Base-by-base conservation (phyloP, 306 rosid species). In the Pueraria montana region DNA sequence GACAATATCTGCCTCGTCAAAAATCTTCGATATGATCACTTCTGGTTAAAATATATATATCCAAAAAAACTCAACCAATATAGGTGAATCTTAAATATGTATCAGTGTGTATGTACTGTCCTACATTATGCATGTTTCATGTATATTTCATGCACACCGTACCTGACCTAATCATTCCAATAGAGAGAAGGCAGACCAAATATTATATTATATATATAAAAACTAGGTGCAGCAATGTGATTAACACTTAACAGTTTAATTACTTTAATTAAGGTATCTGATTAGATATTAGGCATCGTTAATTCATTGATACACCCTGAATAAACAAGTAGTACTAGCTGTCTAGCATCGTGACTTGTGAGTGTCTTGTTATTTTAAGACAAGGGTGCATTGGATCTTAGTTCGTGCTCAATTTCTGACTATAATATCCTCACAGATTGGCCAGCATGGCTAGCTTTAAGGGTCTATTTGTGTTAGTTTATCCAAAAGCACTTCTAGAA, bases 301-400 rank as follows among this genome's bases (percentile, higher is more conserved):
- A 87, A 72, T 84, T 80, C 76, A 53, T 59, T 67, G 80, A 80
- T 66, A 74, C 36, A 82, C 8, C 30, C 32, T 1, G 43, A 82
- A 34, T 84, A 72, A 80, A 83, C 52, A 86, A 83, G 78, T 59
- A 83, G 83, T 72, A 84, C 86, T 75, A 86, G 88, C 88, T 84
- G 92, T 84, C 79, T 64, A 76, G 80, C 64, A 21, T 82, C 82
- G 87, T 83, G 79, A 74, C 74, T 82, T 71, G 84, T 77, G 63
- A 76, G 79, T 58, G 76, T 76, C 73, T 79, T 52, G 82, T 78
- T 85, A 74, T 75, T 87, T 70, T 55, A 87, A 71, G 88, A 80
- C 82, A 81, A 59, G 80, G 65, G 58, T 23, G n/a, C 68, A 83
- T 71, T 88, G 87, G 78, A 84, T 84, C 78, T 74, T 83, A 83